Percentiles rank a stretch among this genome's conserved stretches.
Evolutionary conservation across 106 monocot species (phyloP).

Genomic region (Dendrobium chrysotoxum): DNA sequence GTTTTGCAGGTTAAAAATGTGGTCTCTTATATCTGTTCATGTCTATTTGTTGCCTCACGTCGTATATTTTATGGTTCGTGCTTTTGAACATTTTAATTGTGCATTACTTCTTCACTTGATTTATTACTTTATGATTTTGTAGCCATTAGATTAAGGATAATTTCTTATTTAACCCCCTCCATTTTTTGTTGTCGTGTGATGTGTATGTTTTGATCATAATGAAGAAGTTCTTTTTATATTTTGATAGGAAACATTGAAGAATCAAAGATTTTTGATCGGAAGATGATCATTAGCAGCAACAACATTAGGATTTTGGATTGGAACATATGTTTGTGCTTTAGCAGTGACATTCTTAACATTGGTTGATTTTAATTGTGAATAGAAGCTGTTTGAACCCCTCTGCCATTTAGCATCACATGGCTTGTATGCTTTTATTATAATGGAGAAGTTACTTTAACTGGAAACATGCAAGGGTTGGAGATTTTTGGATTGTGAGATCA

Average conservation of each 20-base stretch:
- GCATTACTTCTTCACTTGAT: constrained; percentile 1
- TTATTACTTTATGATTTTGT: not conserved
- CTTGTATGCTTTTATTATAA: no score
- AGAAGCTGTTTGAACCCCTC: no score
- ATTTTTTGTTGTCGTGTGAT: not conserved
- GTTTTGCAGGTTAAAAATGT: not conserved
- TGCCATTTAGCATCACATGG: no score
- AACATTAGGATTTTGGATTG: no score
- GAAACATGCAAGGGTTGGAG: no score
- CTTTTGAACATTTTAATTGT: not conserved
- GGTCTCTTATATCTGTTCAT: not conserved
- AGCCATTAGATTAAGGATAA: not conserved
- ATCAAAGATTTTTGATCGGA: not conserved
- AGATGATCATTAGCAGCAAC: not conserved
- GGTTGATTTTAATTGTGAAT: no score
- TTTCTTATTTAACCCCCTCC: not conserved
- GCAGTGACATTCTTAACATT: no score
- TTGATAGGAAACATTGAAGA: not conserved
- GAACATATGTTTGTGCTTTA: no score
- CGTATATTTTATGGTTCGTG: not conserved
- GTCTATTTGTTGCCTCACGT: not conserved
- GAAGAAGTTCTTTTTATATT: not conserved
- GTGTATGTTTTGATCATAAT: not conserved
- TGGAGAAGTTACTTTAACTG: no score
- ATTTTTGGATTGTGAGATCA: no score